phyloP scores from a whole-genome alignment of 768 basidiomycete genomes.

The Lentinula boryana region DNA sequence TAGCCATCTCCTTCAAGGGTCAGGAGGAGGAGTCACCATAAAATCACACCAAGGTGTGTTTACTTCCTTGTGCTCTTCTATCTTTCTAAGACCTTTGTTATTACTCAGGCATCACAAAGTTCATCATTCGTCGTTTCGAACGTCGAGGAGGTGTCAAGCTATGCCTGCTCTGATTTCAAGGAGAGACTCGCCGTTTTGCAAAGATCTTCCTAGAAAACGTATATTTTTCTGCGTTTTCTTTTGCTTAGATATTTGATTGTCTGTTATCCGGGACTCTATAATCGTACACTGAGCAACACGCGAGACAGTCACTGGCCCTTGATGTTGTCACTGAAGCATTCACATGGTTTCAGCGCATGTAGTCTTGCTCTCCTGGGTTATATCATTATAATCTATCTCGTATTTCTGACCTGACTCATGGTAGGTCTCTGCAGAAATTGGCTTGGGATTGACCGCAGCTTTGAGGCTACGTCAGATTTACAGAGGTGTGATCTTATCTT shows the following conservation, averaged over 20 bases:
- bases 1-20: constrained; percentile 31
- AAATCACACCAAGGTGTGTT: constrained; percentile 66
- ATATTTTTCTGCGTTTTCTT: constrained; percentile 11
- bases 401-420: no score
- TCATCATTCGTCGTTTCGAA: constrained; percentile 81
- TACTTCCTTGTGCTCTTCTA: not conserved
- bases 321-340: constrained; percentile 71
- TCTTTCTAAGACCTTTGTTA: not conserved
- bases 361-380: not conserved
- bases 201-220: constrained; percentile 86
- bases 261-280: constrained; percentile 81
- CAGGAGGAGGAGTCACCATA: constrained; percentile 85
- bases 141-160: constrained; percentile 92
- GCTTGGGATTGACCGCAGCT: no score
- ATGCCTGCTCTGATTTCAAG: constrained; percentile 80
- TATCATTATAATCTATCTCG: not conserved
- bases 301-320: constrained; percentile 76
- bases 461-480: no score
- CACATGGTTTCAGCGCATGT: constrained; percentile 73
- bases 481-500: no score
- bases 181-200: constrained; percentile 87
- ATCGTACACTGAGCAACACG: constrained; percentile 91
- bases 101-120: constrained; percentile 65
- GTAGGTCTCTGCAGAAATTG: no score
- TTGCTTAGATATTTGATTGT: not conserved